phyloP scores from a whole-genome alignment of 1,284 basidiomycete genomes.

The Omphalotus olearius region DNA sequence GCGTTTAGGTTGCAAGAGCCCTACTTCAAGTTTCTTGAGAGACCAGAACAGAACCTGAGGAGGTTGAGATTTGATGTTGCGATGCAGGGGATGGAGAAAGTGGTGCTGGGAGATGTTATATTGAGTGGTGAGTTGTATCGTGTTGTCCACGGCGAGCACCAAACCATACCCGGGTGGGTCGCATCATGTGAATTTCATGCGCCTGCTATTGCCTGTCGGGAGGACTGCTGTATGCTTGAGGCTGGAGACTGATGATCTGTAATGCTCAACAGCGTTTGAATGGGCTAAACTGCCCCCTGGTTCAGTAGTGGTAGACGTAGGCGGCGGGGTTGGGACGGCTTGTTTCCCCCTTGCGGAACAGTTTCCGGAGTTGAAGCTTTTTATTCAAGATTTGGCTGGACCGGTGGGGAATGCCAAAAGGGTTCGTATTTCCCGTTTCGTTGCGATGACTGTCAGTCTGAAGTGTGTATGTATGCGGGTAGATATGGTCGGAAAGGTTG shows the following conservation, averaged over 20 bases:
- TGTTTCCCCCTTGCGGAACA: conserved; percentile 16
- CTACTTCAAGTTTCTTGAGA: conserved; percentile 11
- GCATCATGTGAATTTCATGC: too few relatives aligned
- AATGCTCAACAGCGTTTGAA: conserved; percentile 12
- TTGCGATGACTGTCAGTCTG: not conserved
- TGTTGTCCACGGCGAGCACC: not conserved
- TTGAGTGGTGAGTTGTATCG: conserved; percentile 8
- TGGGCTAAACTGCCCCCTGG: conserved; percentile 16
- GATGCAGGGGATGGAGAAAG: conserved; percentile 13
- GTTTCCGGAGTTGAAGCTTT: conserved; percentile 18
- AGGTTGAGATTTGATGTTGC: conserved; percentile 9
- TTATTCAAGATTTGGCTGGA: conserved; percentile 22
- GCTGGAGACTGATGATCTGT: not conserved
- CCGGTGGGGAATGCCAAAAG: conserved; percentile 15
- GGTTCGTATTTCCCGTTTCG: not conserved
- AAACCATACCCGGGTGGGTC: too few relatives aligned
- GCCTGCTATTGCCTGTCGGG: too few relatives aligned
- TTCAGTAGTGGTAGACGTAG: conserved; percentile 23
- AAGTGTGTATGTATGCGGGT: not conserved
- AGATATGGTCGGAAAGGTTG: conserved; percentile 11
- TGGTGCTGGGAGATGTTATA: conserved; percentile 5
- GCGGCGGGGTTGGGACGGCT: conserved; percentile 21
- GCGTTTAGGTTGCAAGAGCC: conserved; percentile 14
- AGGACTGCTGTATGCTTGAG: too few relatives aligned
- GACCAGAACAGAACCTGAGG: conserved; percentile 4